Conservation (phyloP, 2,329 filamentous ascomycete genomes). For the Chrysoporthe cubensis region DNA sequence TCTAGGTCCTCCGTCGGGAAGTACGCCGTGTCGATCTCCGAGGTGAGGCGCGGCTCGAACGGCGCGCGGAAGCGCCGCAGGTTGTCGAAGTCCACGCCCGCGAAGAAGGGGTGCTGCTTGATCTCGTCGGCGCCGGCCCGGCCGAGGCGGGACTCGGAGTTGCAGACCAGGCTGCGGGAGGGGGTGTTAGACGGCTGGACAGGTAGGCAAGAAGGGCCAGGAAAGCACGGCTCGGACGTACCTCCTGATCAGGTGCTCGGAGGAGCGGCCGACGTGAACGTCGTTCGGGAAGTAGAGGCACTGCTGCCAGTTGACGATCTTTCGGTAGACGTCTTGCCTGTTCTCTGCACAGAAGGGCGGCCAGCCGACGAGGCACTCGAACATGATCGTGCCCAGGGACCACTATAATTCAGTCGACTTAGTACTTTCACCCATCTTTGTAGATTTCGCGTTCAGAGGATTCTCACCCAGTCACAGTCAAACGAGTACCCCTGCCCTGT, state of each 20-base stretch:
- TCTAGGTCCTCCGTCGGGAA: conserved; percentile 81
- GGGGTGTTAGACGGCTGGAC: neutral
- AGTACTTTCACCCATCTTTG: neutral
- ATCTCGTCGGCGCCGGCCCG: conserved; percentile 71
- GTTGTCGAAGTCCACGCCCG: conserved; percentile 73
- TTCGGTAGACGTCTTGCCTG: conserved; percentile 76
- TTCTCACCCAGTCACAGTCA: conserved; percentile 67
- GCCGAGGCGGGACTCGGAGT: conserved; percentile 72
- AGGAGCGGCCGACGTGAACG: conserved; percentile 68
- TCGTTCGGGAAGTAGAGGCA: conserved; percentile 78
- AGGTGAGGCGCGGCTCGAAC: conserved; percentile 74
- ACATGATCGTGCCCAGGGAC: conserved; percentile 84
- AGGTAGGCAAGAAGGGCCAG: neutral
- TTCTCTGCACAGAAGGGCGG: conserved; percentile 82
- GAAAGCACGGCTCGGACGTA: conserved; percentile 41
- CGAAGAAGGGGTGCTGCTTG: conserved; percentile 77
- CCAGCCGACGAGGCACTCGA: conserved; percentile 82
- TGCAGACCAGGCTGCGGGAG: conserved; percentile 66
- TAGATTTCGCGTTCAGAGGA: neutral
- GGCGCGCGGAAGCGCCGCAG: conserved; percentile 74
- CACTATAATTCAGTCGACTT: conserved; percentile 48
- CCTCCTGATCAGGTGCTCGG: conserved; percentile 73
- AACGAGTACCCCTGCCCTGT: conserved; percentile 77
- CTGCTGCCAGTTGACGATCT: conserved; percentile 79
- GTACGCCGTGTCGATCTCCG: conserved; percentile 76